These are phyloP conservation scores for Nitzschia inconspicua DNA, from an alignment of 108 stramenopile species.

Conservation along the genomic window DNA sequence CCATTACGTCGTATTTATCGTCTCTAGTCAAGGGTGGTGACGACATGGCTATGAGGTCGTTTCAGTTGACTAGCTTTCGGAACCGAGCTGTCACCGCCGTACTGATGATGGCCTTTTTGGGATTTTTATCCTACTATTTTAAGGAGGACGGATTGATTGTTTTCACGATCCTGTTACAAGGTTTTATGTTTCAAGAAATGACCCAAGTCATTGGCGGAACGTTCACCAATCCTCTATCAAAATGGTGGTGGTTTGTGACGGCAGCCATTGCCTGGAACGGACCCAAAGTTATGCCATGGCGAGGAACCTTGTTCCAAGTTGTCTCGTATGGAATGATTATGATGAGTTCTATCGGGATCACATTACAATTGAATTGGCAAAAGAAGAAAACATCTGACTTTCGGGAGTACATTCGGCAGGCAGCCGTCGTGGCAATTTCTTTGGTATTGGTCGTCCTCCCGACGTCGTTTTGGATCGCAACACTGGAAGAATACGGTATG, in stretches of 20 bases:
- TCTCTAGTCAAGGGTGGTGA: neutral
- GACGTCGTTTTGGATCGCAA: constrained; percentile 75
- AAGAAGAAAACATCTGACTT: constrained; percentile 34
- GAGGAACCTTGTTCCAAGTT: constrained; percentile 12
- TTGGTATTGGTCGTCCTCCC: constrained; percentile 25
- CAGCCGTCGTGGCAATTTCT: constrained; percentile 39
- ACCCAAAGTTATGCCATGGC: constrained; percentile 25
- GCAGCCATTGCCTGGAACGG: constrained; percentile 17
- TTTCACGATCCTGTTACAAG: constrained; percentile 43
- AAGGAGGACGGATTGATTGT: constrained; percentile 51
- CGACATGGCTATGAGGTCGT: constrained; percentile 5
- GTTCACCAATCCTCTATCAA: constrained; percentile 13
- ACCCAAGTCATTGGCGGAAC: constrained; percentile 37
- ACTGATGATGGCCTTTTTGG: constrained; percentile 43
- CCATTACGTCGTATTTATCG: neutral
- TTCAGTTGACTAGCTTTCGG: constrained; percentile 1
- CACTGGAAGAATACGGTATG: constrained; percentile 71
- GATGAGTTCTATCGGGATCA: constrained; percentile 30
- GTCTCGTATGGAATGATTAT: constrained; percentile 27
- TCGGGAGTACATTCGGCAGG: constrained; percentile 48
- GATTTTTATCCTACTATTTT: constrained; percentile 13
- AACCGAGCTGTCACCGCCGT: constrained; percentile 35
- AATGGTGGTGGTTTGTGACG: constrained; percentile 74
- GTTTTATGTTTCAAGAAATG: constrained; percentile 43
- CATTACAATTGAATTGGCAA: constrained; percentile 39